Conservation (phyloP, 2,329 filamentous ascomycete genomes). For the Huntiella omanensis region DNA sequence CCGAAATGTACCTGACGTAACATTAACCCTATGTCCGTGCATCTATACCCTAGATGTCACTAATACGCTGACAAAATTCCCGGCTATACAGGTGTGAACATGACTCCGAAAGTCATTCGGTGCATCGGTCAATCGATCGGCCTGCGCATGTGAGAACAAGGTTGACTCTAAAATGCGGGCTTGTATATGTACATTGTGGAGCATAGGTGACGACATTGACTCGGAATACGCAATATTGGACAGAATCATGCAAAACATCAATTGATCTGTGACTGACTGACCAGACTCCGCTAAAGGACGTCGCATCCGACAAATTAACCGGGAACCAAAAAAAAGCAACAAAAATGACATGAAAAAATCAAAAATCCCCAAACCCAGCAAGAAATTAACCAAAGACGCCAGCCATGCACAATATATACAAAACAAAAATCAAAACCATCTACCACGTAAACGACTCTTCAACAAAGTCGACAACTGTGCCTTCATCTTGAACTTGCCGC, state of each 20-base stretch:
- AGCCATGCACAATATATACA: constrained; percentile 1
- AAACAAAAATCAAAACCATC: constrained; percentile 1
- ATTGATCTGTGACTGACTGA: no score
- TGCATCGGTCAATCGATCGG: not conserved
- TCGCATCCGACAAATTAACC: not conserved
- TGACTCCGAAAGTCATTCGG: not conserved
- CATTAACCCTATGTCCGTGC: no score
- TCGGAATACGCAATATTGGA: no score
- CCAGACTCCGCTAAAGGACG: not conserved
- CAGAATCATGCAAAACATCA: no score
- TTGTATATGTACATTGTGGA: not conserved
- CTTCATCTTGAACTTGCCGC: constrained; percentile 39
- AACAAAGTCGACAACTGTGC: constrained; percentile 50
- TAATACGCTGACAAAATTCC: not conserved
- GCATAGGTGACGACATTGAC: no score
- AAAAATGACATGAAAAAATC: not conserved
- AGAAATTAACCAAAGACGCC: constrained; percentile 4
- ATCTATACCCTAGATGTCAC: not conserved
- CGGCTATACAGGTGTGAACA: not conserved
- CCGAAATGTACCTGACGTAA: no score
- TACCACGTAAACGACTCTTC: constrained; percentile 61
- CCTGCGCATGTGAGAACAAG: not conserved
- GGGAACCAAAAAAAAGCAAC: not conserved
- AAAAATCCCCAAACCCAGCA: not conserved
- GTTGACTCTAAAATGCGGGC: not conserved